Evolutionary conservation across 2,329 filamentous ascomycete species (phyloP), one percentile per base, ranked within the genome.

Genomic region (Cordyceps militaris): DNA sequence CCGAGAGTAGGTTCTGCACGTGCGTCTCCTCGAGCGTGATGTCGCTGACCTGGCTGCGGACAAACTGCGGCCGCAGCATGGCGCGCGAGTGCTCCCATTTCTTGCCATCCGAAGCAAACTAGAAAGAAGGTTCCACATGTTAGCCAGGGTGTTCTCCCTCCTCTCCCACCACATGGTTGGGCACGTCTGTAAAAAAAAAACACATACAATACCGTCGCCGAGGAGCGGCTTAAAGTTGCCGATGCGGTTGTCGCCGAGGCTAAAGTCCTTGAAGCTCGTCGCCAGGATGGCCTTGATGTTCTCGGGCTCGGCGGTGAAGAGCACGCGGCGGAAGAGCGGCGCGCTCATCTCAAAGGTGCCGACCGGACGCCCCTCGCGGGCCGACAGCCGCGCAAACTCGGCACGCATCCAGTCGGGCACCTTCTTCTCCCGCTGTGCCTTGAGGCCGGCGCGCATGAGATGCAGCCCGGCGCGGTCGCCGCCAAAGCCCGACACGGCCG

Each of bases 41-140:
- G 60, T 79, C 70, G 59, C 71, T 71, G 55, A 79, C 71, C 60
- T 77, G 75, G 36, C 74, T 72, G 19, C 70, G 66, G 1, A 67
- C 66, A 61, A 77, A 77, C 40, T 74, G 70, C 0, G 74, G 74
- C 1, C 74, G 68, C 32, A 76, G 64, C 5, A 75, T 64, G 6
- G 71, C 68, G 1, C 74, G 64, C 3, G 72, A 74, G 38, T 70
- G 67, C 57, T 67, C 67, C 73, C 71, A 74, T 28, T 65, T 63
- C 32, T 71, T 65, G 55, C 71, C 71, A 47, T 70, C 68, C 48
- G 67, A 66, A 2, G 69, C 70, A 60, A 73, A 73, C 64, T 66
- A 43, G 9, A 26, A 0, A 11, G 7, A 0, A 11, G 7, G 42
- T 8, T 4, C 5, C 4, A 1, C 16, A 3, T 26, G 16, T 56